phyloP scores from a whole-genome alignment of 2,329 filamentous ascomycete genomes.

The Penicillium sp. region DNA sequence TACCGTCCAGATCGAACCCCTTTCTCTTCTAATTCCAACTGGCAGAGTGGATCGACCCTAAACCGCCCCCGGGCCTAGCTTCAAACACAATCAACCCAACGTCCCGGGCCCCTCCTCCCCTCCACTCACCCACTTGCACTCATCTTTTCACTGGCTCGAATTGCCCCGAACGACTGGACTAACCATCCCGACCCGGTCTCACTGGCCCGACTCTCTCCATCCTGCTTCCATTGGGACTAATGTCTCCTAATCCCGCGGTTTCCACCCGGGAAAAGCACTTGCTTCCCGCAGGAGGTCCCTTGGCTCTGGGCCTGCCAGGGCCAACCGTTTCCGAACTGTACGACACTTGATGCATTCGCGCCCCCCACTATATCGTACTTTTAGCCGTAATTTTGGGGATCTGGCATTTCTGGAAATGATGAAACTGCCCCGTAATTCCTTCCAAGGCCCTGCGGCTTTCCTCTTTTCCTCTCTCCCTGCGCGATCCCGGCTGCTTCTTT shows the following conservation, averaged over 20 bases:
- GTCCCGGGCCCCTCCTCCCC: constrained; percentile 3
- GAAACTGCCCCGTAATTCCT: constrained; percentile 17
- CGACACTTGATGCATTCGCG: constrained; percentile 2
- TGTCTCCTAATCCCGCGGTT: constrained; percentile 8
- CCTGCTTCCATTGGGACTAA: not conserved
- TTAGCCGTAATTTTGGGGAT: constrained; percentile 19
- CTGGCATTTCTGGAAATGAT: constrained; percentile 23
- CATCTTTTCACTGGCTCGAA: constrained; percentile 5
- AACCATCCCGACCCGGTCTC: too few relatives aligned
- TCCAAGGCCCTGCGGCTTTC: constrained; percentile 34
- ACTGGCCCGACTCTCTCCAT: too few relatives aligned
- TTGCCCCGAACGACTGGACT: not conserved
- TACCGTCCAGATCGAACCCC: not conserved
- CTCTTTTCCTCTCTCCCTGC: constrained; percentile 24
- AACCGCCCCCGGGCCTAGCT: constrained; percentile 21
- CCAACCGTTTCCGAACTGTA: constrained; percentile 17
- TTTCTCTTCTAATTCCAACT: not conserved
- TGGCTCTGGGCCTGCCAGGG: constrained; percentile 24
- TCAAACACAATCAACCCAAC: constrained; percentile 23
- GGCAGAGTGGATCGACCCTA: constrained; percentile 12
- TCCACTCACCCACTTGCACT: not conserved
- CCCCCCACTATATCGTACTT: constrained; percentile 9
- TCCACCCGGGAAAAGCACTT: constrained; percentile 17
- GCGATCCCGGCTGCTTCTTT: constrained; percentile 24
- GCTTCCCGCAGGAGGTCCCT: constrained; percentile 19